Conservation (phyloP, 352 stramenopile genomes). For the Phytophthora pluvialis region DNA sequence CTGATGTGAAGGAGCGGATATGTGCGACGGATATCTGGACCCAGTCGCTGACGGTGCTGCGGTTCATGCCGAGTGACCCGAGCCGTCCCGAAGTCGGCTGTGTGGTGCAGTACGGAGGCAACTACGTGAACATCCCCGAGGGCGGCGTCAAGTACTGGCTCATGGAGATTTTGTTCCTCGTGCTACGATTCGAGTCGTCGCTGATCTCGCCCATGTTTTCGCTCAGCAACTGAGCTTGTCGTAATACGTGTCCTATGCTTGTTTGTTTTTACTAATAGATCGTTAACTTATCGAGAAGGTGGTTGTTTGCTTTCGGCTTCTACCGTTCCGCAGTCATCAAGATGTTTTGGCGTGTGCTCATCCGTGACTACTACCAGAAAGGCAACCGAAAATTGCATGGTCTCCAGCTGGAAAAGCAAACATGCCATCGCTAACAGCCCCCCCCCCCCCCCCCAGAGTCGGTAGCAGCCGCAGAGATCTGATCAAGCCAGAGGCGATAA, state of each 20-base stretch:
- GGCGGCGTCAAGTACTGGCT: slow-evolving; percentile 57
- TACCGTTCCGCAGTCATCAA: too few relatives aligned
- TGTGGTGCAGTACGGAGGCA: slow-evolving; percentile 49
- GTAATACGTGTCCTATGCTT: slow-evolving; percentile 10
- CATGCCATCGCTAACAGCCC: neutral
- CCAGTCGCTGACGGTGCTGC: slow-evolving; percentile 51
- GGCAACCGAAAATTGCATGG: neutral
- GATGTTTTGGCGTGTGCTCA: too few relatives aligned
- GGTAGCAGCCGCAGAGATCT: neutral
- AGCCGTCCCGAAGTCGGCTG: slow-evolving; percentile 38
- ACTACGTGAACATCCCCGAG: slow-evolving; percentile 49
- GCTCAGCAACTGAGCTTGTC: slow-evolving; percentile 35
- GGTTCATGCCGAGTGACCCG: slow-evolving; percentile 48
- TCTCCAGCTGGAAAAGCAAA: neutral
- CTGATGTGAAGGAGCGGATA: slow-evolving; percentile 44
- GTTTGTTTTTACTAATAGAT: slow-evolving; percentile 29
- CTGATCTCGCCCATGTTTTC: slow-evolving; percentile 59
- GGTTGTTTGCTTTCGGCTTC: neutral
- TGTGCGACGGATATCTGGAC: slow-evolving; percentile 45
- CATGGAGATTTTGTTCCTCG: slow-evolving; percentile 64
- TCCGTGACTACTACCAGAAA: too few relatives aligned
- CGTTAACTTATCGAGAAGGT: slow-evolving; percentile 30
- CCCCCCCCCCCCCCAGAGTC: neutral
- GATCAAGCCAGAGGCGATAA: neutral
- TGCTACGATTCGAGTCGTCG: slow-evolving; percentile 59